Conservation (phyloP, 306 rosid species). For the Ormosia semicastrata region DNA sequence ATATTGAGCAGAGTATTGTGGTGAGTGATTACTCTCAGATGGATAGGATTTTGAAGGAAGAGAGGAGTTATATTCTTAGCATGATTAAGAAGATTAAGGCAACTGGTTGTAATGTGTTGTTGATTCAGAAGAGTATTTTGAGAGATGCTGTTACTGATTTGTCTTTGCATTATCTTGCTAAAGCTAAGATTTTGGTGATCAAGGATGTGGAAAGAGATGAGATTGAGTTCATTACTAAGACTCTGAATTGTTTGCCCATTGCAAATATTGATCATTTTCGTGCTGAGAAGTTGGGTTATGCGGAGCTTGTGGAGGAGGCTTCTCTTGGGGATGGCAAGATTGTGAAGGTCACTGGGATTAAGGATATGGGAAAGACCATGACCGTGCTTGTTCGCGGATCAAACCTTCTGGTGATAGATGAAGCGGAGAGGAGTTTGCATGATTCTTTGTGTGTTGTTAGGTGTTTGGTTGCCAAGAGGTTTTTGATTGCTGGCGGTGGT, state of each 20-base stretch:
- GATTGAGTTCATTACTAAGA: slow-evolving; percentile 94
- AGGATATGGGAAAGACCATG: slow-evolving; percentile 91
- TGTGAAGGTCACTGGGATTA: slow-evolving; percentile 86
- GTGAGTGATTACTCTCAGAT: slow-evolving; percentile 91
- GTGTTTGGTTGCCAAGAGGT: slow-evolving; percentile 87
- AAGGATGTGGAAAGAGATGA: slow-evolving; percentile 98
- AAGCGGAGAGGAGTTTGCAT: slow-evolving; percentile 93
- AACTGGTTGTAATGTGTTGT: slow-evolving; percentile 82
- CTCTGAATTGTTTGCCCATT: slow-evolving; percentile 89
- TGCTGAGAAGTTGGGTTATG: slow-evolving; percentile 82
- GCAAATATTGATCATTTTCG: slow-evolving; percentile 92
- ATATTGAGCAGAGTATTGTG: slow-evolving; percentile 93
- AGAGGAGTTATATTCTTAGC: slow-evolving; percentile 85
- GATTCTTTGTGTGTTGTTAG: slow-evolving; percentile 97
- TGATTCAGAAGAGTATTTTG: slow-evolving; percentile 94
- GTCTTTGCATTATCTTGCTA: slow-evolving; percentile 90
- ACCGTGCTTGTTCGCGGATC: slow-evolving; percentile 95
- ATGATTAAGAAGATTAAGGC: slow-evolving; percentile 95
- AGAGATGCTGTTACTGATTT: slow-evolving; percentile 95
- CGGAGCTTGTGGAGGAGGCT: slow-evolving; percentile 90
- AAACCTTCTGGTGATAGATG: slow-evolving; percentile 78
- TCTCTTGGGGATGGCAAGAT: slow-evolving; percentile 93
- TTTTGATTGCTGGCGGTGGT: slow-evolving; percentile 95
- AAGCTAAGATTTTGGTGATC: slow-evolving; percentile 90
- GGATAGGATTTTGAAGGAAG: slow-evolving; percentile 97